phyloP scores from a whole-genome alignment of 257 asterid species.

The Petrea volubilis region DNA sequence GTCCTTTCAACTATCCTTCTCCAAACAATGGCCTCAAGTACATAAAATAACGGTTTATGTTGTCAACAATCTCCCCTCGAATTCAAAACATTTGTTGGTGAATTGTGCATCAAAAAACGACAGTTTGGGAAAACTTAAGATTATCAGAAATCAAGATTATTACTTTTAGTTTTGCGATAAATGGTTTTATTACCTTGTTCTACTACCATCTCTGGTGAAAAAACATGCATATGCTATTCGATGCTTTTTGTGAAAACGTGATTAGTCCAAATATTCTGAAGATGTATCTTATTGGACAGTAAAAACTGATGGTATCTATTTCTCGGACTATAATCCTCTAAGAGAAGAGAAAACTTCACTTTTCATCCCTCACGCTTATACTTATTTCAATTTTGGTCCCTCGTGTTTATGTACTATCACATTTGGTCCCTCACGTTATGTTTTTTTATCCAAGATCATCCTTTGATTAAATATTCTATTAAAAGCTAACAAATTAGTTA shows the following conservation, averaged over 20 bases:
- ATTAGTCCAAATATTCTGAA: not conserved
- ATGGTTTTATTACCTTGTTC: not conserved
- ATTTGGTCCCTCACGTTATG: no score
- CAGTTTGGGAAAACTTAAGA: not conserved
- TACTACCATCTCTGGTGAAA: slow-evolving; percentile 5
- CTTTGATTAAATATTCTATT: no score
- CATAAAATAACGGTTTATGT: not conserved
- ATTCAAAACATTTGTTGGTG: not conserved
- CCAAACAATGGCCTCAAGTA: not conserved
- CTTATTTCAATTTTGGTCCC: no score
- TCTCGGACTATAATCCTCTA: not conserved
- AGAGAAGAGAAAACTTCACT: no score
- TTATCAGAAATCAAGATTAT: not conserved
- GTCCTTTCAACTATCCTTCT: not conserved
- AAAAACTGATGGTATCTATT: slow-evolving; percentile 4
- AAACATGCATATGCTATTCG: not conserved
- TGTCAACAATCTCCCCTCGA: slow-evolving; percentile 9
- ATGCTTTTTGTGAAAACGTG: not conserved
- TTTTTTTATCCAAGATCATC: no score
- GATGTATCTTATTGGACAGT: slow-evolving; percentile 6
- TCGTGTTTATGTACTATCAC: no score
- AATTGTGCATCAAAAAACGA: slow-evolving; percentile 1
- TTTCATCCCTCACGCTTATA: no score
- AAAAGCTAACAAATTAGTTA: no score
- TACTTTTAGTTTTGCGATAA: not conserved